Conservation (phyloP, 1,139 yeast genomes). For the Zygosaccharomyces sapae region DNA sequence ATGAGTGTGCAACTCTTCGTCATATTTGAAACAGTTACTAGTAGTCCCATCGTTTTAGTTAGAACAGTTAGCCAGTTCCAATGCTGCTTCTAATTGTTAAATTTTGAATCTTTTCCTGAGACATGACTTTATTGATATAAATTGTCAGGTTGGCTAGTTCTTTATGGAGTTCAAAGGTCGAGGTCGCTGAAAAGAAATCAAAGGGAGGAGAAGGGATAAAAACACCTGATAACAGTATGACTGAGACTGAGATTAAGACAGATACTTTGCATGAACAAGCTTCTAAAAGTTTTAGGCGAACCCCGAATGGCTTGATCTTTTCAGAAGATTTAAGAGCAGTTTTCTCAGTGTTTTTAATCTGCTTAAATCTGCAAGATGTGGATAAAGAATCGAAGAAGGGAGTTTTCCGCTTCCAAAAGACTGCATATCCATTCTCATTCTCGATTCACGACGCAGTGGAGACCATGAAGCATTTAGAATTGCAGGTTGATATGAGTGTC, state of each 20-base stretch:
- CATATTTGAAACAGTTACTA: constrained; percentile 7
- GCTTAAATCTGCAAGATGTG: constrained; percentile 43
- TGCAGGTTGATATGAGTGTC: constrained; percentile 46
- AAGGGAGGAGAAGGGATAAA: background rate
- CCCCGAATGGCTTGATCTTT: constrained; percentile 50
- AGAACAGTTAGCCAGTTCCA: background rate
- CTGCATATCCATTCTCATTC: constrained; percentile 51
- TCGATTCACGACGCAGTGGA: constrained; percentile 48
- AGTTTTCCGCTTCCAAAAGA: constrained; percentile 26
- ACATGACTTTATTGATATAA: constrained; percentile 4
- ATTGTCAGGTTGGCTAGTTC: background rate
- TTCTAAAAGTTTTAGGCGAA: constrained; percentile 44
- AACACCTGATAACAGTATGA: background rate
- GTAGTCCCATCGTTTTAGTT: background rate
- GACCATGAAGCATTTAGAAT: constrained; percentile 47
- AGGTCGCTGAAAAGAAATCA: background rate
- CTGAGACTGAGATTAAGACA: constrained; percentile 1
- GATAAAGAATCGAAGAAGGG: constrained; percentile 24
- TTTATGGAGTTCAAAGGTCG: background rate
- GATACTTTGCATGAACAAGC: constrained; percentile 43
- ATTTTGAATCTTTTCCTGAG: background rate
- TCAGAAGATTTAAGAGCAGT: constrained; percentile 57
- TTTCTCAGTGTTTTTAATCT: constrained; percentile 49
- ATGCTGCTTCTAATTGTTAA: background rate
- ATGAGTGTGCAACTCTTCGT: background rate